A percentile compares a stretch with the other conserved stretches of the same genome.
These are phyloP conservation scores for Lentinus tigrinus DNA, from an alignment of 768 basidiomycete species.

Conservation along the genomic window DNA sequence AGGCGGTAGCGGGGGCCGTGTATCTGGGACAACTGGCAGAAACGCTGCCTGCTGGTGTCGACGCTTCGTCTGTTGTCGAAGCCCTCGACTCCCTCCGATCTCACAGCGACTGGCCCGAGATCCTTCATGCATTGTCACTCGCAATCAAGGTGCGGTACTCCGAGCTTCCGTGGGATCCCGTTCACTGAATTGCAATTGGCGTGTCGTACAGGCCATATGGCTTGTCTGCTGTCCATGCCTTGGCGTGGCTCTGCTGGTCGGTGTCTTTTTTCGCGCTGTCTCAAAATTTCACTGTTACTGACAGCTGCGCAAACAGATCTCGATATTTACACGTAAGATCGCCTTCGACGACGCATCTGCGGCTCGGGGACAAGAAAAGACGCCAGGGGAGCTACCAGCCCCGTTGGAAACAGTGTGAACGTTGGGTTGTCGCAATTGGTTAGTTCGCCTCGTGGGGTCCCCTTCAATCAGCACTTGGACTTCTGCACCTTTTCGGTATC, in stretches of 20 bases:
- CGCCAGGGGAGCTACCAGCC: not conserved
- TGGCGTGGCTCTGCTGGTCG: slow-evolving; percentile 61
- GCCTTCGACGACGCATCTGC: slow-evolving; percentile 7
- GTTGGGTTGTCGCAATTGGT: slow-evolving; percentile 9
- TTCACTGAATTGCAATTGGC: slow-evolving; percentile 1
- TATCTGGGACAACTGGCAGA: slow-evolving; percentile 55
- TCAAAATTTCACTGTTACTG: not conserved
- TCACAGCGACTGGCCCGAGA: slow-evolving; percentile 40
- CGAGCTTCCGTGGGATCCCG: not conserved
- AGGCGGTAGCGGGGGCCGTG: slow-evolving; percentile 78
- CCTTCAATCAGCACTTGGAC: not conserved
- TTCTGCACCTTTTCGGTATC: slow-evolving; percentile 10
- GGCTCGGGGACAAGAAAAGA: slow-evolving; percentile 11
- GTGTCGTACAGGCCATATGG: slow-evolving; percentile 59
- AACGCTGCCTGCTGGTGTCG: slow-evolving; percentile 48
- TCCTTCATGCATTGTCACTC: slow-evolving; percentile 53
- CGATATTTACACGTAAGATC: slow-evolving; percentile 26
- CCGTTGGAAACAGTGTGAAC: slow-evolving; percentile 11
- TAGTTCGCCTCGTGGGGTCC: slow-evolving; percentile 17
- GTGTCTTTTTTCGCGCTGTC: slow-evolving; percentile 21
- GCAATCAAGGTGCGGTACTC: slow-evolving; percentile 55
- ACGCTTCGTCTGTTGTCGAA: slow-evolving; percentile 50
- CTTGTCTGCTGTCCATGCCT: slow-evolving; percentile 69
- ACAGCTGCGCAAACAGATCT: slow-evolving; percentile 23
- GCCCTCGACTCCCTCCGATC: slow-evolving; percentile 48